Base-by-base conservation (phyloP, 2,329 filamentous ascomycete genomes). In the Fusarium ambrosium region DNA sequence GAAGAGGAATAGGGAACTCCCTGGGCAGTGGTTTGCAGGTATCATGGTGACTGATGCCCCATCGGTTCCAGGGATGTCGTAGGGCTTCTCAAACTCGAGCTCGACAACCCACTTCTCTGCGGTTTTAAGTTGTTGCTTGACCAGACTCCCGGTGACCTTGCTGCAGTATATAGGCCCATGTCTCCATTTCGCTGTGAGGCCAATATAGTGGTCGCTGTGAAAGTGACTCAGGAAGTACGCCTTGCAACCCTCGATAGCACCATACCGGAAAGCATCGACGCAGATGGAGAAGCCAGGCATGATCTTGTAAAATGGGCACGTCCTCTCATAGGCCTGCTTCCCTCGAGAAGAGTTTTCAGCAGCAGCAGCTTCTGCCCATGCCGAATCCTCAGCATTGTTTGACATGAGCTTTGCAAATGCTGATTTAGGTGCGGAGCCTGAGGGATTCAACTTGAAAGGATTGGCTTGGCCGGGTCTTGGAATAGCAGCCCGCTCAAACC, bases 171-270 rank as follows among this genome's bases (percentile, higher is more conserved):
- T 98, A 0, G 95, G 96, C 0, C 97, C 97, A 81, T 99, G 95
- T 43, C 87, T 91, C 97, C 97, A 99, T 36, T 89, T 94, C 9
- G 93, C 91, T 13, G 94, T 97, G 13, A 99, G 86, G 3, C 97
- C 97, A 37, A 98, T 92, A 78, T 99, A 99, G 81, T 99, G 97
- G 81, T 99, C 97, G 79, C 95, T 98, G 83, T 99, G 97, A 77
- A 98, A 99, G 81, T 99, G 97, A 78, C 95, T 98, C 13, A 99
- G 88, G 77, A 99, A 99, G 81, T 99, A 99, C 2, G 96, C 97
- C 64, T 94, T 93, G 81, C 95, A 98, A 1, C 95, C 95, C 80
- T 97, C 89, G 1, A 99, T 94, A 5, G 95, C 95, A 3, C 97
- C 97, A 79, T 98, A 99, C 22, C 96, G 92, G 80, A 99, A 98